Evolutionary conservation across 2,329 filamentous ascomycete genomes (phyloP).

Genomic region (Xylariaceae sp.): DNA sequence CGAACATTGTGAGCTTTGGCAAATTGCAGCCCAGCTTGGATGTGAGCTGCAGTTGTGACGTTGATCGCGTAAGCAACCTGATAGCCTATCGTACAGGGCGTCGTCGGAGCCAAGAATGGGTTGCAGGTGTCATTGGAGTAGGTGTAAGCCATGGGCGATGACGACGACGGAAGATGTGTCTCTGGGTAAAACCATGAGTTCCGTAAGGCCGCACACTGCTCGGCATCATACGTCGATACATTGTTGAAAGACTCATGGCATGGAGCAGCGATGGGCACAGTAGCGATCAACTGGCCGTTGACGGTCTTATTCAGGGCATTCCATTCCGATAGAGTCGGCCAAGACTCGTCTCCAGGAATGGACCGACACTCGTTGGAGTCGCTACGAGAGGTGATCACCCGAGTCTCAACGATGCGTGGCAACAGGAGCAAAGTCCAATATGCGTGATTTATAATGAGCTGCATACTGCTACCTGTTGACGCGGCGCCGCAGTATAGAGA

Average conservation of each 20-base stretch:
- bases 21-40: constrained; percentile 26
- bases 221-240: constrained; percentile 37
- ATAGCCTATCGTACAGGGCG: constrained; percentile 37
- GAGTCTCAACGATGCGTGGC: constrained; percentile 49
- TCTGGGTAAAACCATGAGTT: constrained; percentile 12
- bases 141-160: constrained; percentile 24
- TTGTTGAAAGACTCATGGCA: constrained; percentile 38
- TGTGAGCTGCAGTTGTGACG: constrained; percentile 11
- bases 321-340: constrained; percentile 30
- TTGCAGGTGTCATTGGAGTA: constrained; percentile 28
- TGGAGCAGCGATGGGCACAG: constrained; percentile 38
- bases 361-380: no score
- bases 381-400: constrained; percentile 44
- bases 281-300: constrained; percentile 40
- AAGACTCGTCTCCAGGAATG: constrained; percentile 1
- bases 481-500: no score
- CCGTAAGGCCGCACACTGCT: constrained; percentile 10
- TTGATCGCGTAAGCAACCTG: constrained; percentile 30
- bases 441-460: no score
- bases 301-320: constrained; percentile 40
- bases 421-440: no score
- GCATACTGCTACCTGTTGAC: no score
- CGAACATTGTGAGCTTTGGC: constrained; percentile 34
- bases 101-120: constrained; percentile 38
- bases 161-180: constrained; percentile 9